A percentile compares a stretch with the other conserved stretches of the same genome.
Evolutionary conservation across 352 stramenopile species (phyloP).

Genomic region (Chrysophaeum taylorii): DNA sequence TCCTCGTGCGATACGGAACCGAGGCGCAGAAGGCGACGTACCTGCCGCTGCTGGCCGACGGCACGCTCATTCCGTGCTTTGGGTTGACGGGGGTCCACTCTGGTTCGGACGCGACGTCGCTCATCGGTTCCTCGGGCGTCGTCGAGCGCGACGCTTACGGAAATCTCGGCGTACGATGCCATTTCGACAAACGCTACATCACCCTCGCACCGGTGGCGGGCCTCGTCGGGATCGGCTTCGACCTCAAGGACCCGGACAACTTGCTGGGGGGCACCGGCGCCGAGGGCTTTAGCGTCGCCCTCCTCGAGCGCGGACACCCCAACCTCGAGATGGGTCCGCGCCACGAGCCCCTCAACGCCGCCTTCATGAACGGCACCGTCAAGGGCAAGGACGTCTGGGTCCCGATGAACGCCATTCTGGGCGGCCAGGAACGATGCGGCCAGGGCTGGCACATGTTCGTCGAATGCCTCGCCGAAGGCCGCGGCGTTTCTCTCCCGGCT

Average conservation of each 20-base stretch:
- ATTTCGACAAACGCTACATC: constrained; percentile 98
- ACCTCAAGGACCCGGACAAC: constrained; percentile 81
- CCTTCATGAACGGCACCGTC: constrained; percentile 97
- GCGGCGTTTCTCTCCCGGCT: constrained; percentile 88
- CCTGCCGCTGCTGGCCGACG: constrained; percentile 75
- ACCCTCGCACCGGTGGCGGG: constrained; percentile 90
- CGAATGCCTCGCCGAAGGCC: constrained; percentile 91
- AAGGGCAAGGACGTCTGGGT: constrained; percentile 93
- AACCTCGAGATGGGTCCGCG: constrained; percentile 84
- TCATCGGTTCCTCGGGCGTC: constrained; percentile 79
- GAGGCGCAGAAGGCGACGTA: constrained; percentile 90
- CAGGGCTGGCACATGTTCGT: constrained; percentile 99
- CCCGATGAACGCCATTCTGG: constrained; percentile 91
- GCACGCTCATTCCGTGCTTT: constrained; percentile 92
- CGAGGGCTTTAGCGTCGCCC: constrained; percentile 87
- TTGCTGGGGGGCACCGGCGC: constrained; percentile 79
- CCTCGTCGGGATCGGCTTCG: constrained; percentile 89
- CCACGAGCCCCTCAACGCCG: constrained; percentile 84
- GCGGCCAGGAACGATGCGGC: constrained; percentile 83
- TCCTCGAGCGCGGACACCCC: constrained; percentile 85
- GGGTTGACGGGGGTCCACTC: constrained; percentile 84
- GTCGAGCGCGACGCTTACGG: constrained; percentile 78
- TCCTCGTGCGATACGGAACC: constrained; percentile 88
- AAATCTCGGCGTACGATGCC: constrained; percentile 83
- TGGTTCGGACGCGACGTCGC: constrained; percentile 82